Conservation (phyloP, 208 protist genomes). For the Acanthamoeba healyi region DNA sequence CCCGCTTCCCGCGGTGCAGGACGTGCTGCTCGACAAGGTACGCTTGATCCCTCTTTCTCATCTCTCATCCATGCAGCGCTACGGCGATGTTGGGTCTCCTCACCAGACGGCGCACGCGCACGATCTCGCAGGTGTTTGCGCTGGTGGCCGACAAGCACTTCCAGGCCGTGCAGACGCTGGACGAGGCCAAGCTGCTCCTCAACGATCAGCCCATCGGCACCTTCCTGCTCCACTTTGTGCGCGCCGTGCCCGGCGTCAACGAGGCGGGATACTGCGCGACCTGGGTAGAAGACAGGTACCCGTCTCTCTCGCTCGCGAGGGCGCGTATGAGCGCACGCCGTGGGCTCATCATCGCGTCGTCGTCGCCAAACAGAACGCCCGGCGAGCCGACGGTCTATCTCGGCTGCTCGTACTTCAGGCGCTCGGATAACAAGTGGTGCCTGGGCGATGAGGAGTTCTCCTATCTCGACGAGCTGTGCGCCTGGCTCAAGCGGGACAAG, state of each 20-base stretch:
- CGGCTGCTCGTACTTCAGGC: conserved; percentile 29
- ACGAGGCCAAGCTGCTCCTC: conserved; percentile 22
- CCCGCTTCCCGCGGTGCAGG: neutral
- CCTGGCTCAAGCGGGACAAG: conserved; percentile 52
- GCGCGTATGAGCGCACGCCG: too few species aligned
- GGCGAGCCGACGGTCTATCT: conserved; percentile 9
- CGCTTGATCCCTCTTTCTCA: neutral
- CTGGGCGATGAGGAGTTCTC: conserved; percentile 24
- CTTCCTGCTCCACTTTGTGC: conserved; percentile 26
- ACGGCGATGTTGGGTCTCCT: too few species aligned
- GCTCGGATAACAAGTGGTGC: conserved; percentile 28
- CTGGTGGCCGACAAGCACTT: conserved; percentile 40
- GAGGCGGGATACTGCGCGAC: conserved; percentile 14
- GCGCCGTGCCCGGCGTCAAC: neutral
- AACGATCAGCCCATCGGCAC: conserved; percentile 29
- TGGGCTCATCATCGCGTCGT: neutral
- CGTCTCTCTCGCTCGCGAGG: neutral
- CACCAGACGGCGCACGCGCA: too few species aligned
- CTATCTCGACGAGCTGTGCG: conserved; percentile 39
- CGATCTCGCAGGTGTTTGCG: neutral
- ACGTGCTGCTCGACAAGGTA: neutral
- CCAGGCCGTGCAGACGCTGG: conserved; percentile 15
- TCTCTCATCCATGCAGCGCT: neutral
- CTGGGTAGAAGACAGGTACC: conserved; percentile 55
- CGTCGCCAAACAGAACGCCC: conserved; percentile 9